Evolutionary conservation across 148 eudicot species (phyloP), one percentile per base, ranked within the genome.

Genomic region (Rhododendron ferrugineum): DNA sequence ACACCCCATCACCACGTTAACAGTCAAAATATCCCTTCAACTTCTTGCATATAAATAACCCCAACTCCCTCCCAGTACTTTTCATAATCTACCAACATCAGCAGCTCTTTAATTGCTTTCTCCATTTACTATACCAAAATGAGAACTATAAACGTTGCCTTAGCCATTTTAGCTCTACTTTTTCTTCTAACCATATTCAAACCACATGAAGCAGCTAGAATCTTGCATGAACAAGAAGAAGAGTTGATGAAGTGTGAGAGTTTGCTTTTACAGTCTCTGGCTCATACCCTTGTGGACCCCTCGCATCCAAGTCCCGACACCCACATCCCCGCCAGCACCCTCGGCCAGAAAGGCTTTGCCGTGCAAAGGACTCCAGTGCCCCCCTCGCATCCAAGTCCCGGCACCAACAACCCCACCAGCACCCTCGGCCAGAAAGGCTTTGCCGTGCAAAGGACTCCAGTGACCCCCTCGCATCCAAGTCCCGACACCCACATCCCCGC

Each of bases 101-200:
- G 15, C n/a, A 0, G 2, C 3, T 37, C 28, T 78, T 46, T 54
- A 11, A 46, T 46, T 32, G 28, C 32, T 44, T 73, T 56, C 16
- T 5, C 22, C 28, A 23, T 7, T 6, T 3, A 60, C 2, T 64
- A n/a, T n/a, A 64, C 2, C 70, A 64, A 78, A 46, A 84, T 84
- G 86, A 77, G 58, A 37, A 44, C 82, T 18, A 40, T 7, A 36
- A 77, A 42, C 58, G 11, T 2, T 40, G 73, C 68, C 56, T 78
- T 79, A 3, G 60, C 82, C 77, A 64, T 64, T 85, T 18, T 64
- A 78, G 86, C 32, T 4, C 1, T 79, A 46, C 28, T 62, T 79
- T 62, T 85, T 78, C 78, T 85, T 16, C 77, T 64, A 4, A 85
- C 76, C 82, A 79, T 11, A 11, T 26, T 72, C 82, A 78, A 85